phyloP scores from a whole-genome alignment of 2,329 filamentous ascomycete species.

The Fusarium lateritium region DNA sequence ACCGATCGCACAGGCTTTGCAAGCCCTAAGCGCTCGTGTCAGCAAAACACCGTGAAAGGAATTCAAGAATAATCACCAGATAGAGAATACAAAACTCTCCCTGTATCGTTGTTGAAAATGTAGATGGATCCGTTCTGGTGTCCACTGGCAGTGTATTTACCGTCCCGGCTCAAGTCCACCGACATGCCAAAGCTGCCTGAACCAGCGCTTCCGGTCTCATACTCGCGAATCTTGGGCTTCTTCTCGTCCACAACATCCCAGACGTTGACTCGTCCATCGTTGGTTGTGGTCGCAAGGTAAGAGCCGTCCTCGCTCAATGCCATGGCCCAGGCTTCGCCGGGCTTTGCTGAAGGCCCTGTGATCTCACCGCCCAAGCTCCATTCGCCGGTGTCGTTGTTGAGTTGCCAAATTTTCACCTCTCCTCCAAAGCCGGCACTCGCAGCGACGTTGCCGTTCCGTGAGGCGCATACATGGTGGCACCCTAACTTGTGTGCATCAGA shows the following conservation, averaged over 20 bases:
- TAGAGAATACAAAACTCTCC: slow-evolving; percentile 87
- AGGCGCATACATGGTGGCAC: slow-evolving; percentile 88
- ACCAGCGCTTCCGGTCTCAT: slow-evolving; percentile 79
- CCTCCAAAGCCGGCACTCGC: slow-evolving; percentile 92
- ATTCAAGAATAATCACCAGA: slow-evolving; percentile 69
- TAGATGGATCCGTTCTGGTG: slow-evolving; percentile 95
- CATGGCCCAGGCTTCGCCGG: slow-evolving; percentile 88
- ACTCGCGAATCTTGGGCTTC: slow-evolving; percentile 79
- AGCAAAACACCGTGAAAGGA: slow-evolving; percentile 3
- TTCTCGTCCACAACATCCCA: slow-evolving; percentile 78
- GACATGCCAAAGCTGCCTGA: slow-evolving; percentile 93
- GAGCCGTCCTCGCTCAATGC: slow-evolving; percentile 87
- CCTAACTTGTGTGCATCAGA: slow-evolving; percentile 86
- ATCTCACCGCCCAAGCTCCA: slow-evolving; percentile 64
- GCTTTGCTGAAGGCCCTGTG: slow-evolving; percentile 62
- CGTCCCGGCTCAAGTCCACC: slow-evolving; percentile 85
- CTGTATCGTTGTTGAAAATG: slow-evolving; percentile 94
- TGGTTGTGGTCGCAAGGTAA: slow-evolving; percentile 88
- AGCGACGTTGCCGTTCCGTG: slow-evolving; percentile 77
- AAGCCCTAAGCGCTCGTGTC: slow-evolving; percentile 69
- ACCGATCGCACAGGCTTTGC: slow-evolving; percentile 89
- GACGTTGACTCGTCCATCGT: slow-evolving; percentile 89
- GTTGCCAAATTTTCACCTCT: slow-evolving; percentile 86
- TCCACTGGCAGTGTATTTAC: slow-evolving; percentile 88
- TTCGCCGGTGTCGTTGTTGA: slow-evolving; percentile 69